Percentiles rank a stretch among this genome's conserved stretches.
Evolutionary conservation across 2,329 filamentous ascomycete genomes (phyloP).

Genomic region (Metarhizium robertsii): DNA sequence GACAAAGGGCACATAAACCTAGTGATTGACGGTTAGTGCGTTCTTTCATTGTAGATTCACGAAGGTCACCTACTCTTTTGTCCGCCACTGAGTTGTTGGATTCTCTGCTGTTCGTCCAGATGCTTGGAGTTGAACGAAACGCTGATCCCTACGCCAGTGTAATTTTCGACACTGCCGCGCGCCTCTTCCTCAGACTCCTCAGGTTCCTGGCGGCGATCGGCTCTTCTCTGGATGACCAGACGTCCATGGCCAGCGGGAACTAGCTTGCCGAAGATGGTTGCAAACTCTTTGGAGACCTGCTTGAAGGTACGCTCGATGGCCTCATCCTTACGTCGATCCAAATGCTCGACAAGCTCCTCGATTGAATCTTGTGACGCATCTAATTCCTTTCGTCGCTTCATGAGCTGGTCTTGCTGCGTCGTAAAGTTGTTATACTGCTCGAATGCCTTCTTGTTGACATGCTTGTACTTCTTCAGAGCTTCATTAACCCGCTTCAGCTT

Average conservation of each 20-base stretch:
- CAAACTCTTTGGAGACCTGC: conserved; percentile 90
- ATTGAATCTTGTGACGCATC: conserved; percentile 82
- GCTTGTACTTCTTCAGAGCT: conserved; percentile 88
- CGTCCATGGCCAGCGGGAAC: conserved; percentile 89
- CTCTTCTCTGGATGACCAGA: conserved; percentile 84
- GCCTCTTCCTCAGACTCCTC: conserved; percentile 61
- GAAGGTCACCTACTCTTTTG: conserved; percentile 69
- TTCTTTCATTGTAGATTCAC: not conserved
- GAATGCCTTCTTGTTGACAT: conserved; percentile 99
- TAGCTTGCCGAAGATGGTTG: conserved; percentile 85
- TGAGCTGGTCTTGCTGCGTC: conserved; percentile 77
- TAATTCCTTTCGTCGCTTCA: conserved; percentile 76
- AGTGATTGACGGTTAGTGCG: conserved; percentile 12
- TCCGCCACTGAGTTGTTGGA: conserved; percentile 92
- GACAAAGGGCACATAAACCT: conserved; percentile 91
- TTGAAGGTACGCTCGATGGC: conserved; percentile 98
- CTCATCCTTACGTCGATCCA: conserved; percentile 94
- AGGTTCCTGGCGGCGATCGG: conserved; percentile 55
- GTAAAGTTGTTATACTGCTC: conserved; percentile 99
- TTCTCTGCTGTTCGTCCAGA: conserved; percentile 88
- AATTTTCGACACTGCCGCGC: conserved; percentile 77
- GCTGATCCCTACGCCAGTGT: conserved; percentile 90
- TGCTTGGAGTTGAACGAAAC: conserved; percentile 99
- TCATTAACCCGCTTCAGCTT: conserved; percentile 87
- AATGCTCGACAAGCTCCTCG: conserved; percentile 80